A percentile compares a stretch with the other conserved stretches of the same genome.
Evolutionary conservation across 345 rosid genomes (phyloP).

Genomic region (Reutealis trisperma): DNA sequence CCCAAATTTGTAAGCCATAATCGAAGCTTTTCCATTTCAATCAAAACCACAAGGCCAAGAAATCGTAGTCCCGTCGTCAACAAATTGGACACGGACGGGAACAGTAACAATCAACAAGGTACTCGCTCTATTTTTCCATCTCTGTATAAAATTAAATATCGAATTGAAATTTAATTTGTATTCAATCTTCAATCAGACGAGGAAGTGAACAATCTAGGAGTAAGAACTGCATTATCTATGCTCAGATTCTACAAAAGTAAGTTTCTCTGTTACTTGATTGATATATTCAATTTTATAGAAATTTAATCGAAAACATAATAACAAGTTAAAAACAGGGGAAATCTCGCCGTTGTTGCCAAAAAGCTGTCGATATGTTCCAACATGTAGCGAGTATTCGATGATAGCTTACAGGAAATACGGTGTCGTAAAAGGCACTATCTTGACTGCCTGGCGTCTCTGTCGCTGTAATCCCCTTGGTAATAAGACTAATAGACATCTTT

Average conservation of each 20-base stretch:
- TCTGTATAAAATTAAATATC: background rate
- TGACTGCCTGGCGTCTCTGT: conserved; percentile 84
- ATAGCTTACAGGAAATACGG: conserved; percentile 94
- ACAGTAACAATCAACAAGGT: conserved; percentile 45
- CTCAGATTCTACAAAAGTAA: conserved; percentile 81
- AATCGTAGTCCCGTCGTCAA: conserved; percentile 29
- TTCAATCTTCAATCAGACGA: conserved; percentile 33
- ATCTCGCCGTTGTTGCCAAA: conserved; percentile 79
- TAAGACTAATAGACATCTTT: background rate
- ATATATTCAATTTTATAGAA: too few relatives aligned
- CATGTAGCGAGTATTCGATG: conserved; percentile 94
- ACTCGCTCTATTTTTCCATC: conserved; percentile 4
- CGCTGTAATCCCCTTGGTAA: conserved; percentile 94
- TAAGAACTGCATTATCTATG: conserved; percentile 70
- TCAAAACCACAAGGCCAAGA: conserved; percentile 16
- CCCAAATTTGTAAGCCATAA: background rate
- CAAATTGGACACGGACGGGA: conserved; percentile 31
- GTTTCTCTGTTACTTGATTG: conserved; percentile 4
- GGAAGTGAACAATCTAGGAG: conserved; percentile 58
- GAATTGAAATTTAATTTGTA: background rate
- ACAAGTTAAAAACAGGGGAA: conserved; percentile 53
- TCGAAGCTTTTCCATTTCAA: conserved; percentile 5
- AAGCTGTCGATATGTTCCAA: conserved; percentile 80
- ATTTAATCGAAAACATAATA: too few relatives aligned
- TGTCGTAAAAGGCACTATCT: conserved; percentile 60